Conservation (phyloP, 1,139 yeast species). For the Yamadazyma taylorii region DNA sequence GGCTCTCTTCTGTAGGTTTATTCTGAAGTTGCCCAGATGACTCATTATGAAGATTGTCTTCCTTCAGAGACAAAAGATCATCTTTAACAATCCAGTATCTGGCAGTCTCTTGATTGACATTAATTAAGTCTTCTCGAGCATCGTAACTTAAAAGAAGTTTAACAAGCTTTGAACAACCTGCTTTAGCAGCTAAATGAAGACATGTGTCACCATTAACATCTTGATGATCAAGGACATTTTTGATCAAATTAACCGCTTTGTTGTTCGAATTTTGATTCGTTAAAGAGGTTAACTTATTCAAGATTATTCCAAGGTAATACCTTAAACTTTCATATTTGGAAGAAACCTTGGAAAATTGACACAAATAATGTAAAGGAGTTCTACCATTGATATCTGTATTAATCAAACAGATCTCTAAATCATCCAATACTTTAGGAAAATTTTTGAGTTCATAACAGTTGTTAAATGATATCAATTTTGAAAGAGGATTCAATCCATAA, state of each 20-base stretch:
- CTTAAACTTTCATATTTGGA: constrained; percentile 47
- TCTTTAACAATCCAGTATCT: constrained; percentile 29
- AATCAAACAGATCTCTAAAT: constrained; percentile 67
- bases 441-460: constrained; percentile 81
- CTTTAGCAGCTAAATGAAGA: constrained; percentile 58
- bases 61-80: constrained; percentile 15
- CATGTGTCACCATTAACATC: constrained; percentile 72
- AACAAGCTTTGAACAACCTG: constrained; percentile 40
- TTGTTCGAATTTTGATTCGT: constrained; percentile 29
- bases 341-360: constrained; percentile 56
- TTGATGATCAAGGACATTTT: constrained; percentile 65
- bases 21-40: neutral
- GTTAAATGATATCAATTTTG: constrained; percentile 81
- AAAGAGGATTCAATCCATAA: constrained; percentile 80
- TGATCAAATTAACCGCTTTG: constrained; percentile 46
- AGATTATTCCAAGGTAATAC: constrained; percentile 40
- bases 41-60: neutral
- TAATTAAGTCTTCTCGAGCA: constrained; percentile 48
- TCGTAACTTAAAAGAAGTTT: constrained; percentile 43
- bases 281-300: constrained; percentile 37
- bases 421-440: constrained; percentile 68
- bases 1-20: neutral
- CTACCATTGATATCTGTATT: constrained; percentile 73
- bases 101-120: constrained; percentile 42
- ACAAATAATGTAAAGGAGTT: constrained; percentile 71